A percentile compares a stretch with the other conserved stretches of the same genome.
phyloP scores from a whole-genome alignment of 148 eudicot species.

The Camellia lanceoleosa region DNA sequence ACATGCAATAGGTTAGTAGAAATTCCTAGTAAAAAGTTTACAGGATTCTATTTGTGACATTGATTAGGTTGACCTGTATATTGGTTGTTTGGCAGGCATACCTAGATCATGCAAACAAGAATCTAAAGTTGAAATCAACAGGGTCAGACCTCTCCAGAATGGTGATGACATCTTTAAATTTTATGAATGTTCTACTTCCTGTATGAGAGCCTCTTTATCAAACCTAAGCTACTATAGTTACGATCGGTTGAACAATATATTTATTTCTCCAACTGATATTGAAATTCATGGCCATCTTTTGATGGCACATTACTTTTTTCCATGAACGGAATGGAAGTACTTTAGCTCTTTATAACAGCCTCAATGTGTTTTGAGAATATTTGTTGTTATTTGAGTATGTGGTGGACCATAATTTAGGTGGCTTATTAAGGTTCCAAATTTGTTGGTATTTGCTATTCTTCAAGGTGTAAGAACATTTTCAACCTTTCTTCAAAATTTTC shows the following conservation, averaged over 20 bases:
- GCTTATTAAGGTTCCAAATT: background rate
- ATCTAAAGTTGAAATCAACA: slow-evolving; percentile 8
- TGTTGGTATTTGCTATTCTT: background rate
- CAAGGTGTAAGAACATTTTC: too few species aligned
- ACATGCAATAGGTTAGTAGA: background rate
- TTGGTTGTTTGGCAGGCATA: slow-evolving; percentile 51
- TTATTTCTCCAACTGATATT: background rate
- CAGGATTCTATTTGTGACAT: background rate
- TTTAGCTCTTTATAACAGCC: background rate
- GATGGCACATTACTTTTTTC: background rate
- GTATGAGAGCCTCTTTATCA: background rate
- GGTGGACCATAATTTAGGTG: background rate
- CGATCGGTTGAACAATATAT: background rate
- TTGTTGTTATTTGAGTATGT: background rate
- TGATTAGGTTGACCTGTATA: too few species aligned
- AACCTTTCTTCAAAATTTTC: too few species aligned
- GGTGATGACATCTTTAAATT: background rate
- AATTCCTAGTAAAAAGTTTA: background rate
- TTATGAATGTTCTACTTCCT: background rate
- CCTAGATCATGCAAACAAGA: slow-evolving; percentile 55
- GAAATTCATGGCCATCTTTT: background rate
- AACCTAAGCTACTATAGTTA: background rate
- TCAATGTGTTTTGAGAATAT: background rate
- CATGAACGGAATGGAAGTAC: too few species aligned
- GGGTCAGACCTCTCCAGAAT: slow-evolving; percentile 1